Base-by-base conservation (phyloP, 2,329 filamentous ascomycete species). In the Verticillium tricorpus region DNA sequence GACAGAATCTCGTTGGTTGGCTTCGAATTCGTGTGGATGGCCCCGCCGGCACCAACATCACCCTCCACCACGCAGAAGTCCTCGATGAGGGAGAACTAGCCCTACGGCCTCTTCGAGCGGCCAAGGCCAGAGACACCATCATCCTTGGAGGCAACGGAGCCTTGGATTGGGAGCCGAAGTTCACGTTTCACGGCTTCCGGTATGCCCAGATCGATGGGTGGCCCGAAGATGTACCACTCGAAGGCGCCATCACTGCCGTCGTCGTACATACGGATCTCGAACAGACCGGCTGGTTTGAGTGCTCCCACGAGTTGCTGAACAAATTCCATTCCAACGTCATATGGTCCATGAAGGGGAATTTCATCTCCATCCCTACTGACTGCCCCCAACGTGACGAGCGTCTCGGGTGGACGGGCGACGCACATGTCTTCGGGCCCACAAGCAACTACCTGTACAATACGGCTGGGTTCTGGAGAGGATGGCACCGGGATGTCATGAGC, bases 281-380 rank as follows among this genome's bases (percentile, higher is more conserved):
- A 57, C 74, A 77, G 11, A 81, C 72, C 0, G 82, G 84, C 0
- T 75, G 68, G 61, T 85, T 87, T 56, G 68, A 76, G 12, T 85
- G 80, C 61, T 87, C 84, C 0, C 70, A 87, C 57, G 55, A 66
- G 0, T 70, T 80, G 4, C 64, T 87, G 31, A 87, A 85, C 65
- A 72, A 80, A 55, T 76, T 88, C 3, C 80, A 86, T 64, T 60
- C 76, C 1, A 88, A 88, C 60, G 77, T 82, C 0, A 67, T 73
- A 31, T 87, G 84, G 84, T 78, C 78, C 5, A 85, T 86, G 79
- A 77, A 78, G 31, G 83, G 83, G 0, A 88, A 87, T 65, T 86
- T 87, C 65, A 65, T 86, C 3, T 79, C 77, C 0, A 70, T 87
- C 0, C 84, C 84, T 0, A 87, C 84, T 0, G 85, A 88, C 65